These are phyloP conservation scores for Fusarium hostae DNA, from an alignment of 2,329 filamentous ascomycete species.

Conservation along the genomic window DNA sequence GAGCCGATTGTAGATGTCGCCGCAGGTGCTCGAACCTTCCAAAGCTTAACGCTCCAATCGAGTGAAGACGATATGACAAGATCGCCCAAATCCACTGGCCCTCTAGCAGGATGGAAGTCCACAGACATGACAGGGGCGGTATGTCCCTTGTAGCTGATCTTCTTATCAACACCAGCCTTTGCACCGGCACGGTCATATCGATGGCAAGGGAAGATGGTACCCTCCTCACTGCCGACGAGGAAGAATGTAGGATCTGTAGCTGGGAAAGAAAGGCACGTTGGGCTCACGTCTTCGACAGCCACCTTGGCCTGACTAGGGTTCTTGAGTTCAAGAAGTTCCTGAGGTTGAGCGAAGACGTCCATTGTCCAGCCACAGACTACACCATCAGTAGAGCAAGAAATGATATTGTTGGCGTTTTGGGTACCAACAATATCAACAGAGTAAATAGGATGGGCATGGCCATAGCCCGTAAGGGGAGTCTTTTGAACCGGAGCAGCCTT, in stretches of 20 bases:
- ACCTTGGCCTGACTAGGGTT: conserved; percentile 84
- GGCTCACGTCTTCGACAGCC: conserved; percentile 88
- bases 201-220: conserved; percentile 95
- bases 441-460: conserved; percentile 97
- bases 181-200: conserved; percentile 96
- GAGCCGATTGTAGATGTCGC: conserved; percentile 71
- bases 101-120: conserved; percentile 92
- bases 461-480: conserved; percentile 92
- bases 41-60: conserved; percentile 97
- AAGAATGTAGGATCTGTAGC: conserved; percentile 97
- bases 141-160: conserved; percentile 89
- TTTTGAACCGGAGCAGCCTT: conserved; percentile 92
- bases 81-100: conserved; percentile 93
- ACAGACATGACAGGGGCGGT: conserved; percentile 95
- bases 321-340: conserved; percentile 89
- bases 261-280: conserved; percentile 94
- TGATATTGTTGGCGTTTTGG: conserved; percentile 98
- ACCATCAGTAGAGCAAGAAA: conserved; percentile 95
- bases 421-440: conserved; percentile 95
- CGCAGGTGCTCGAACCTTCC: conserved; percentile 88
- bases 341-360: conserved; percentile 96
- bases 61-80: conserved; percentile 90
- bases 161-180: conserved; percentile 92
- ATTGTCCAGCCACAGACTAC: conserved; percentile 97
- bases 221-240: conserved; percentile 95